phyloP scores from a whole-genome alignment of 2,329 filamentous ascomycete species.

The Cryphonectria radicalis region DNA sequence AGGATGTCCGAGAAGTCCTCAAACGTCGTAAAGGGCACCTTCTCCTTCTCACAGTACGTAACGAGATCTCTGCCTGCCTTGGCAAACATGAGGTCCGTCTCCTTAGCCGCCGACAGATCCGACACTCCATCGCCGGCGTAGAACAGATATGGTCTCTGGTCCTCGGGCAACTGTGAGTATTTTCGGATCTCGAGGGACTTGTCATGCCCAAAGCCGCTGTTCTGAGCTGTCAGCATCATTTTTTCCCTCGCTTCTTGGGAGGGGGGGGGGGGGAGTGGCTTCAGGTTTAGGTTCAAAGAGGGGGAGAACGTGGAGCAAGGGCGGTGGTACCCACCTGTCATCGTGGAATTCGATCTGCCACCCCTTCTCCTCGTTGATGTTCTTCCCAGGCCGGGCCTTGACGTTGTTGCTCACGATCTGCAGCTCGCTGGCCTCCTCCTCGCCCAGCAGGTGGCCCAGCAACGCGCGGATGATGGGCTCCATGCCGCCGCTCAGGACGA shows the following conservation, averaged over 20 bases:
- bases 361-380: constrained; percentile 76
- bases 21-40: constrained; percentile 87
- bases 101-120: constrained; percentile 86
- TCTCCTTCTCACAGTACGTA: constrained; percentile 80
- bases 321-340: constrained; percentile 61
- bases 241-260: not conserved
- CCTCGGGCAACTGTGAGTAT: constrained; percentile 73
- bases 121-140: constrained; percentile 96
- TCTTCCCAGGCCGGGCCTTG: constrained; percentile 64
- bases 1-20: constrained; percentile 82
- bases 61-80: constrained; percentile 91
- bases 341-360: constrained; percentile 92
- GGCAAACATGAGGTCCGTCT: constrained; percentile 92
- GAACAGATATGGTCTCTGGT: constrained; percentile 78
- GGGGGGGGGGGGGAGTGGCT: not conserved
- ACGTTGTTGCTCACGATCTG: constrained; percentile 92
- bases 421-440: constrained; percentile 73
- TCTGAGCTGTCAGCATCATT: not conserved
- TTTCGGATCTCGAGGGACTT: constrained; percentile 91
- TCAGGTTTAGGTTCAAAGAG: not conserved
- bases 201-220: constrained; percentile 88
- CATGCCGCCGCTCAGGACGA: constrained; percentile 93
- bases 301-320: not conserved
- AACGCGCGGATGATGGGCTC: constrained; percentile 85
- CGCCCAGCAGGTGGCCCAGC: constrained; percentile 78